Evolutionary conservation across 805 yeast species (phyloP), one percentile per base, ranked within the genome.

Genomic region (Starmerella potacharoeniae): DNA sequence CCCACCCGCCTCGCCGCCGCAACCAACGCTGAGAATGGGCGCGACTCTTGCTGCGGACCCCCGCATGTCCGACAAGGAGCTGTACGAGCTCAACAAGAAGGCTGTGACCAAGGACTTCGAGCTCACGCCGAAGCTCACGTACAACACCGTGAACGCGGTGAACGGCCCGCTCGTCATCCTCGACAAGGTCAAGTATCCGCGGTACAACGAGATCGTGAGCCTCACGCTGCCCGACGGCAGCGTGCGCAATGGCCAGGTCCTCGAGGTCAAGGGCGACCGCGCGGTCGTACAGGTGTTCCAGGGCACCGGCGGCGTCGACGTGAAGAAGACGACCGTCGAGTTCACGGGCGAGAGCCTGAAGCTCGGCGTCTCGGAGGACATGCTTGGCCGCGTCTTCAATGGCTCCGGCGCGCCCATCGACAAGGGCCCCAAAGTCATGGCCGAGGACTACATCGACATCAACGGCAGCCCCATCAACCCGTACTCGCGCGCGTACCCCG

Each of bases 391-490:
- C 77, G 86, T 93, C 62, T 93, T 93, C 71, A 96, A 93, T 73
- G 99, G 99, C 71, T 90, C 97, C 37, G 99, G 97, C 74, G 83
- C 95, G 75, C 95, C 98, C 57, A 91, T 87, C 65, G 99, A 93
- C 71, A 88, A 89, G 65, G 98, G 99, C 59, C 99, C 99, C 62
- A 86, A 86, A 73, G 96, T 93, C 53, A 85, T 93, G 68, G 99
- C 99, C 55, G 99, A 93, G 73, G 99, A 93, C 72, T 93, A 89
- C 73, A 77, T 93, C 71, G 99, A 93, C 72, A 95, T 93, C 70
- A 95, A 93, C 71, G 99, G 99, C 56, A 89, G 97, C 44, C 97
- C 99, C 68, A 93, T 93, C 73, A 93, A 93, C 70, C 99, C 99
- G 53, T 93, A 74, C 71, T 95, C 97, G 45, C 90, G 99, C 75